Percentiles rank a stretch among this genome's conserved stretches.
Conservation (phyloP, 108 stramenopile genomes). For the Epipyxis sp. region DNA sequence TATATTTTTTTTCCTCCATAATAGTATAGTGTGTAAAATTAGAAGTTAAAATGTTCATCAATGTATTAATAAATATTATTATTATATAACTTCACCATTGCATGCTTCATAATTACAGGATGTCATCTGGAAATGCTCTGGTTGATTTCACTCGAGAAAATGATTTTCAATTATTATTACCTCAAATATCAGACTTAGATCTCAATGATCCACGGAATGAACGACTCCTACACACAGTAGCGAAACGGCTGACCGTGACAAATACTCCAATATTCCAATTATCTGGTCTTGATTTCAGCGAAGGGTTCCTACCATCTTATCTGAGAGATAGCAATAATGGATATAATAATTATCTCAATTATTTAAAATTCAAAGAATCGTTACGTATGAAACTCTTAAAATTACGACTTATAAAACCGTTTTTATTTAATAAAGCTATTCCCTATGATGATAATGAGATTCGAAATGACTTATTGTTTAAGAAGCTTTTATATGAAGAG, state of each 20-base stretch:
- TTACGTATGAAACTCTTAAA: not conserved
- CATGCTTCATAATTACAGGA: not conserved
- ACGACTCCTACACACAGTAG: not conserved
- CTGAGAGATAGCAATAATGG: conserved; percentile 23
- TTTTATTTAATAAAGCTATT: too few relatives aligned
- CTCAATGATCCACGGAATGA: conserved; percentile 10
- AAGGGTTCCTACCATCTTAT: conserved; percentile 34
- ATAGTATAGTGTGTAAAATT: not conserved
- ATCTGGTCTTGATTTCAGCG: conserved; percentile 21
- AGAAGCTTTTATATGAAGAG: conserved; percentile 10
- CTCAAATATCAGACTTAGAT: not conserved
- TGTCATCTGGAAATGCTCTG: too few relatives aligned
- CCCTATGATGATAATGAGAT: too few relatives aligned
- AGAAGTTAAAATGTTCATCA: not conserved
- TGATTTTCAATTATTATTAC: conserved; percentile 11
- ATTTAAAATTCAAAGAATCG: not conserved
- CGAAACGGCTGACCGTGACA: too few relatives aligned
- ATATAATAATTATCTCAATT: conserved; percentile 16
- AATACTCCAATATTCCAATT: too few relatives aligned
- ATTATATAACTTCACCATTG: not conserved
- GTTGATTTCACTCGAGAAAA: conserved; percentile 27
- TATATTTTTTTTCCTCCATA: not conserved
- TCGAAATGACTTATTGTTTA: conserved; percentile 17
- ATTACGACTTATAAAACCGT: conserved; percentile 28
- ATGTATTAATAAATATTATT: not conserved